phyloP scores from a whole-genome alignment of 202 grass and related monocot genomes.

The Hordeum pubiflorum region DNA sequence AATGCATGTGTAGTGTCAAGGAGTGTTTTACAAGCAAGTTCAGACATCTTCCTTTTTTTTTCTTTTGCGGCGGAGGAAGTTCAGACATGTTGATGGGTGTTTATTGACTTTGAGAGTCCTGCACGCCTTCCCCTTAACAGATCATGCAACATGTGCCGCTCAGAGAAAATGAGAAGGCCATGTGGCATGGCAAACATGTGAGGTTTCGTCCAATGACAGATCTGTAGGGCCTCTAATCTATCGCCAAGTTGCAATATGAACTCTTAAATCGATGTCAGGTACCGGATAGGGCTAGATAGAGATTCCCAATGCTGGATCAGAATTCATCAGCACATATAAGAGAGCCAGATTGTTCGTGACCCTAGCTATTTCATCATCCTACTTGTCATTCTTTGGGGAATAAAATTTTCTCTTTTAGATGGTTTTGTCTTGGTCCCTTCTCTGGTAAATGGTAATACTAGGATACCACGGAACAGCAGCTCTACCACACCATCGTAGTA shows the following conservation, averaged over 20 bases:
- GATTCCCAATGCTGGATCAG: neutral
- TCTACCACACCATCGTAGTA: conserved; percentile 1
- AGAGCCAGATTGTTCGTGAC: neutral
- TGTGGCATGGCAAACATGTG: conserved; percentile 41
- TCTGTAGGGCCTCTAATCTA: conserved; percentile 26
- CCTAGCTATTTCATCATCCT: too few relatives aligned
- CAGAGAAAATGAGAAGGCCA: conserved; percentile 2
- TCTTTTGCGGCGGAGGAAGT: conserved; percentile 9
- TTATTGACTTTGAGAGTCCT: conserved; percentile 43
- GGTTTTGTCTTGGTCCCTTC: neutral
- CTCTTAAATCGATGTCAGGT: neutral
- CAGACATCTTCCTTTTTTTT: neutral
- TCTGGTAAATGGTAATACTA: neutral
- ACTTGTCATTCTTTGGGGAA: conserved; percentile 3
- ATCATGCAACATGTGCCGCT: conserved; percentile 44
- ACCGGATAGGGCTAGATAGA: neutral
- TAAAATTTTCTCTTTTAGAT: neutral
- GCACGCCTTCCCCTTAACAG: conserved; percentile 29
- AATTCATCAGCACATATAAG: neutral
- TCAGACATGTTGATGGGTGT: conserved; percentile 2
- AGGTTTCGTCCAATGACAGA: conserved; percentile 28
- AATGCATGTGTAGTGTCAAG: neutral
- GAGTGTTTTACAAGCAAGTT: conserved; percentile 35
- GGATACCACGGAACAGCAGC: conserved; percentile 11
- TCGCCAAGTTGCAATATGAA: conserved; percentile 33